A percentile compares a stretch with the other conserved stretches of the same genome.
These are phyloP conservation scores for Monilinia aucupariae DNA, from an alignment of 2,329 filamentous ascomycete species.

Conservation along the genomic window DNA sequence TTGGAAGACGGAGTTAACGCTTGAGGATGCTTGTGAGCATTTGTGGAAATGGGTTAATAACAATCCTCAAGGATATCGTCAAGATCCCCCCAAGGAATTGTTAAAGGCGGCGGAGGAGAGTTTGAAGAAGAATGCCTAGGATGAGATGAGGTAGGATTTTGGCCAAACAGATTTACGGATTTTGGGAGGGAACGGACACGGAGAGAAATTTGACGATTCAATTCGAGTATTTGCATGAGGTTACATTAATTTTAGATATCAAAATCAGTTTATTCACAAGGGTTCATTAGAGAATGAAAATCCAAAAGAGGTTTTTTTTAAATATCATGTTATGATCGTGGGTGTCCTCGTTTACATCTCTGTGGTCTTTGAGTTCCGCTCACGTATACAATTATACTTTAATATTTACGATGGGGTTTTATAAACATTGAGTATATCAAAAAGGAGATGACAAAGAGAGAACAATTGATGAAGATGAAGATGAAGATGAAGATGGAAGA, in stretches of 20 bases:
- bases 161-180: not conserved
- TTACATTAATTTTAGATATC: constrained; percentile 12
- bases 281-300: not conserved
- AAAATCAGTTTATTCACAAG: constrained; percentile 1
- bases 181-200: not conserved
- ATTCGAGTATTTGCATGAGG: constrained; percentile 11
- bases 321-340: no score
- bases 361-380: no score
- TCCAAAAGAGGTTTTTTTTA: no score
- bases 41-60: constrained; percentile 97
- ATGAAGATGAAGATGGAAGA: no score
- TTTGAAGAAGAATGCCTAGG: constrained; percentile 7
- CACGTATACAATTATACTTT: no score
- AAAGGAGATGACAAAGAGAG: no score
- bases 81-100: constrained; percentile 80
- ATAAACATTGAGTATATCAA: no score
- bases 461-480: no score
- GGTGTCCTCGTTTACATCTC: no score
- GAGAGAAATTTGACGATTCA: constrained; percentile 1
- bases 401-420: no score
- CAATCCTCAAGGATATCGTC: constrained; percentile 91
- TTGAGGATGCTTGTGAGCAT: constrained; percentile 90
- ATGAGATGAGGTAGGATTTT: not conserved
- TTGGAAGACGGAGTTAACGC: constrained; percentile 85
- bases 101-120: constrained; percentile 55